Conservation (phyloP, 192 early-diverging fungal species). For the Entophlyctis helioformis region DNA sequence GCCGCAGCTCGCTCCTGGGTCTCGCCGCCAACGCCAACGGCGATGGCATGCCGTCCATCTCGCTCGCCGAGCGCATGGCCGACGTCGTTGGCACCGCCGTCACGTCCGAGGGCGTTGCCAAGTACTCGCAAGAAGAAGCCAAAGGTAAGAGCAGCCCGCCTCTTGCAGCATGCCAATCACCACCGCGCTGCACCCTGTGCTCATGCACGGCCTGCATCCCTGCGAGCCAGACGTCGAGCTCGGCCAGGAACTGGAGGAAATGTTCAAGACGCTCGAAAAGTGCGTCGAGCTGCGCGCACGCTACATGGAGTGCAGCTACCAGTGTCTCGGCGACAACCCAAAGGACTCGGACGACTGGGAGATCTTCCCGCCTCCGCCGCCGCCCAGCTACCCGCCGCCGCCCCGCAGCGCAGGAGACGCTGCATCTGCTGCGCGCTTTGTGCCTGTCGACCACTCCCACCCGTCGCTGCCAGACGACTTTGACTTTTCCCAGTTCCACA, state of each 20-base stretch:
- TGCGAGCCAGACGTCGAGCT: constrained; percentile 48
- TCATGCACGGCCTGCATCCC: no score
- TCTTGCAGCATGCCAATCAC: background rate
- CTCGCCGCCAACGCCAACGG: background rate
- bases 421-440: no score
- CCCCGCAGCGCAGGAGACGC: background rate
- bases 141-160: constrained; percentile 6
- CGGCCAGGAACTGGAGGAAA: constrained; percentile 42
- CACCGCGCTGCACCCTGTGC: no score
- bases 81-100: constrained; percentile 33
- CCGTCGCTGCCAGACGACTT: constrained; percentile 12
- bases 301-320: constrained; percentile 61
- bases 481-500: constrained; percentile 22
- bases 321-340: constrained; percentile 72
- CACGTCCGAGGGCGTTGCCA: constrained; percentile 37
- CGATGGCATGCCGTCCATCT: constrained; percentile 18
- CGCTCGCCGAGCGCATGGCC: constrained; percentile 40
- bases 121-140: constrained; percentile 11
- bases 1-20: constrained; percentile 9
- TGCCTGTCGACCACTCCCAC: background rate
- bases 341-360: constrained; percentile 65
- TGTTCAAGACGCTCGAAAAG: constrained; percentile 49
- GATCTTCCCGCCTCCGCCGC: constrained; percentile 78
- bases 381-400: constrained; percentile 44
- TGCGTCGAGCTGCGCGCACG: constrained; percentile 72